Conservation (phyloP, 352 stramenopile genomes). For the Poterioochromonas sp. region DNA sequence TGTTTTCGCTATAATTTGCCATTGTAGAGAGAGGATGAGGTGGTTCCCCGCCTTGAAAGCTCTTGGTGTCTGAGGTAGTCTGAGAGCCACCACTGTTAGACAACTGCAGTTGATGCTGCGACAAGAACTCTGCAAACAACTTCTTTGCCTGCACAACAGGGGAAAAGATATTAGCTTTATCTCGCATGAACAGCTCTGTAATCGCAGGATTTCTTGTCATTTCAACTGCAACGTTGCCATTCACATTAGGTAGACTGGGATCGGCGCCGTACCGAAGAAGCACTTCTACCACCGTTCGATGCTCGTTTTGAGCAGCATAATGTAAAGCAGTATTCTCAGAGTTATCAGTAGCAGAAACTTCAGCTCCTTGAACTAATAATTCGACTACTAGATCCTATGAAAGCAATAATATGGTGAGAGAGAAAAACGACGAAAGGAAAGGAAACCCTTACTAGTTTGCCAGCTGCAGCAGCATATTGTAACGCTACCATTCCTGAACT, state of each 20-base stretch:
- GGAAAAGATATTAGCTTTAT: neutral
- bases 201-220: neutral
- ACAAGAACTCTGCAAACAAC: neutral
- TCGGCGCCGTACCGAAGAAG: conserved; percentile 21
- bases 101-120: too few relatives aligned
- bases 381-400: conserved; percentile 26
- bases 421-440: neutral
- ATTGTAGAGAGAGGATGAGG: neutral
- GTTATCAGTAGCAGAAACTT: neutral
- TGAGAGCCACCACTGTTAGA: too few relatives aligned
- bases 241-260: conserved; percentile 16
- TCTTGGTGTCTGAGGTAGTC: too few relatives aligned
- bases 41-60: neutral
- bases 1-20: neutral
- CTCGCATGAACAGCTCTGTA: conserved; percentile 14
- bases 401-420: neutral
- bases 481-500: neutral
- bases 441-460: neutral
- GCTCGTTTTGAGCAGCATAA: conserved; percentile 16
- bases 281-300: conserved; percentile 12
- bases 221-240: conserved; percentile 2
- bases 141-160: conserved; percentile 16
- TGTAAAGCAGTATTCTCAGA: neutral
- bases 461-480: neutral
- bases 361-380: conserved; percentile 22